Conservation (phyloP, 495 filamentous ascomycete genomes). For the Cairneyella variabilis region DNA sequence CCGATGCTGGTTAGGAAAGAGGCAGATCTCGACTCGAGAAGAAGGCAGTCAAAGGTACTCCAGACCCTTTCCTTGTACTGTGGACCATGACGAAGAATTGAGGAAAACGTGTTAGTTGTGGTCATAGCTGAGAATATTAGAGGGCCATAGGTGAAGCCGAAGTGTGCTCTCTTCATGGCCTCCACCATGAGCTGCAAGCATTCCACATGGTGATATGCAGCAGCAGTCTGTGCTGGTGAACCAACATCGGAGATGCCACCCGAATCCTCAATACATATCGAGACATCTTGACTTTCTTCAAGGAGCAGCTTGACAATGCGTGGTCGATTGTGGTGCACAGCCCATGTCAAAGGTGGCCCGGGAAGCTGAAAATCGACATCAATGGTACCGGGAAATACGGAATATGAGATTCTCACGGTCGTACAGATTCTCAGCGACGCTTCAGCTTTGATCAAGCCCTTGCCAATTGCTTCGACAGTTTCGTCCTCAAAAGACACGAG, state of each 20-base stretch:
- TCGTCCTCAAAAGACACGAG: slow-evolving; percentile 1
- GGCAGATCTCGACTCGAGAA: too few relatives aligned
- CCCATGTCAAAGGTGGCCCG: not conserved
- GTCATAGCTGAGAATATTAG: too few relatives aligned
- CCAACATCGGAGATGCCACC: too few relatives aligned
- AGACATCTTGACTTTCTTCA: too few relatives aligned
- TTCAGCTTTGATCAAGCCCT: not conserved
- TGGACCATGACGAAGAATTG: too few relatives aligned
- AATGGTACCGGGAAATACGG: not conserved
- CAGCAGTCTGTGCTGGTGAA: not conserved
- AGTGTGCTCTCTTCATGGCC: not conserved
- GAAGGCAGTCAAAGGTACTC: too few relatives aligned
- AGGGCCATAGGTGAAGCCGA: too few relatives aligned
- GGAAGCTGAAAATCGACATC: not conserved
- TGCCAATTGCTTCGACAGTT: not conserved
- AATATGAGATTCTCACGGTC: not conserved
- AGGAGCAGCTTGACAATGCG: not conserved
- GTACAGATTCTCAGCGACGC: not conserved
- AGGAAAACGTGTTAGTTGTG: too few relatives aligned
- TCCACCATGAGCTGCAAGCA: not conserved
- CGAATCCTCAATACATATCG: too few relatives aligned
- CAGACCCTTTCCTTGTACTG: too few relatives aligned
- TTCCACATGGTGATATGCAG: not conserved
- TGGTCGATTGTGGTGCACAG: not conserved
- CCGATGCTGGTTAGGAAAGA: too few relatives aligned